phyloP scores from a whole-genome alignment of 352 stramenopile species.

The Globisporangium recalcitrans region DNA sequence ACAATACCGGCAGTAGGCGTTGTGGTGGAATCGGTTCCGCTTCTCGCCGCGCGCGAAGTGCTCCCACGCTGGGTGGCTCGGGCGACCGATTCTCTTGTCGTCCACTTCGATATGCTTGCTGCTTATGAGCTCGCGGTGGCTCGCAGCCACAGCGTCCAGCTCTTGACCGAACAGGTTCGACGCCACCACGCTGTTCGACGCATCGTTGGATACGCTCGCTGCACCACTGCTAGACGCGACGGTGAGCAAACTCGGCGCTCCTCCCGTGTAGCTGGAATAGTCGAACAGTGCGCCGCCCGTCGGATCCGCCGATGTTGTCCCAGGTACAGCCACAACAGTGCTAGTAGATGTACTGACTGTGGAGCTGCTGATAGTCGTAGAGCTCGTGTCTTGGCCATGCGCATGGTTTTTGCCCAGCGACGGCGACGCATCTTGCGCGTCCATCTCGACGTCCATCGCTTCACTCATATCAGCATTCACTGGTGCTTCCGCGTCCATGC shows the following conservation, averaged over 20 bases:
- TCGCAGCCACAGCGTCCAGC: constrained; percentile 13
- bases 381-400: constrained; percentile 1
- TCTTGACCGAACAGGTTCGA: constrained; percentile 15
- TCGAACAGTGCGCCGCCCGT: constrained; percentile 32
- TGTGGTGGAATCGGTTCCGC: constrained; percentile 79
- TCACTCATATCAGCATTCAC: neutral
- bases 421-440: constrained; percentile 11
- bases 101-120: constrained; percentile 22
- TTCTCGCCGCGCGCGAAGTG: constrained; percentile 76
- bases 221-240: constrained; percentile 7
- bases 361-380: neutral
- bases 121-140: constrained; percentile 10
- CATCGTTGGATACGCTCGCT: neutral
- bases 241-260: constrained; percentile 30
- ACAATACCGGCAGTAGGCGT: constrained; percentile 74
- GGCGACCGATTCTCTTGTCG: constrained; percentile 69
- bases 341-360: neutral
- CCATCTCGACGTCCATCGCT: neutral
- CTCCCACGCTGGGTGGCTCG: constrained; percentile 70
- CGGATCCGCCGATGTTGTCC: neutral
- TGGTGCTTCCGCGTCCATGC: neutral
- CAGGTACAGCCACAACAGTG: neutral
- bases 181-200: neutral
- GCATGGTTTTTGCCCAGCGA: neutral
- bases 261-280: constrained; percentile 43